A percentile compares a stretch with the other conserved stretches of the same genome.
Evolutionary conservation across 2,329 filamentous ascomycete genomes (phyloP).

Genomic region (Nemania sp.): DNA sequence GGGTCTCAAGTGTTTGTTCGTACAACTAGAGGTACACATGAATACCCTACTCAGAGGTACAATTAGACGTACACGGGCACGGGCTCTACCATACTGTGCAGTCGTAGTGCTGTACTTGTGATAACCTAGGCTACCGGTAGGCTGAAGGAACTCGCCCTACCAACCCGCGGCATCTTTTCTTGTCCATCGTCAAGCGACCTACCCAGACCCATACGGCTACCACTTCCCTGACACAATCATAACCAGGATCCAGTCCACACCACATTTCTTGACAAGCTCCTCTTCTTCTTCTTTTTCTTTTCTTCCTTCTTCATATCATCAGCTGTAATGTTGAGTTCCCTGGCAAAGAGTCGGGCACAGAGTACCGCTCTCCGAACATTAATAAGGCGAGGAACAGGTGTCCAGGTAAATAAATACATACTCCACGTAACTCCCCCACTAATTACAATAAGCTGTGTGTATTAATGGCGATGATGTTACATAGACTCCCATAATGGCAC

Average conservation of each 20-base stretch:
- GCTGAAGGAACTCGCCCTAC: neutral
- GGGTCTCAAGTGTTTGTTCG: neutral
- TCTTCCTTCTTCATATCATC: slow-evolving; percentile 27
- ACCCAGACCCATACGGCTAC: too few species aligned
- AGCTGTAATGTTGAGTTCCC: slow-evolving; percentile 51
- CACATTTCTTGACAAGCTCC: slow-evolving; percentile 31
- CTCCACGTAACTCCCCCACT: neutral
- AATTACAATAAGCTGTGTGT: slow-evolving; percentile 26
- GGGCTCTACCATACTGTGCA: neutral
- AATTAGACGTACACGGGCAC: neutral
- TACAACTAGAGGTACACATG: neutral
- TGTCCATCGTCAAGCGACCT: slow-evolving; percentile 27
- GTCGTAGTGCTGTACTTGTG: neutral
- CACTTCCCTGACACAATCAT: slow-evolving; percentile 22
- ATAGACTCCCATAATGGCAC: slow-evolving; percentile 62
- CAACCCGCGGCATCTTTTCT: slow-evolving; percentile 29
- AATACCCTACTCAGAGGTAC: neutral
- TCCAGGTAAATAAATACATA: slow-evolving; percentile 43
- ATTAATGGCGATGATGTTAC: slow-evolving; percentile 30
- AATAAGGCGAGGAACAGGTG: slow-evolving; percentile 42
- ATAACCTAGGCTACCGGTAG: neutral
- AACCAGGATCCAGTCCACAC: slow-evolving; percentile 19
- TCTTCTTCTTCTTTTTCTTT: slow-evolving; percentile 30
- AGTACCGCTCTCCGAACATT: slow-evolving; percentile 50
- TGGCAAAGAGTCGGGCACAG: slow-evolving; percentile 52